Evolutionary conservation across 306 rosid species (phyloP), one percentile per base, ranked within the genome.

Genomic region (Glycyrrhiza uralensis): DNA sequence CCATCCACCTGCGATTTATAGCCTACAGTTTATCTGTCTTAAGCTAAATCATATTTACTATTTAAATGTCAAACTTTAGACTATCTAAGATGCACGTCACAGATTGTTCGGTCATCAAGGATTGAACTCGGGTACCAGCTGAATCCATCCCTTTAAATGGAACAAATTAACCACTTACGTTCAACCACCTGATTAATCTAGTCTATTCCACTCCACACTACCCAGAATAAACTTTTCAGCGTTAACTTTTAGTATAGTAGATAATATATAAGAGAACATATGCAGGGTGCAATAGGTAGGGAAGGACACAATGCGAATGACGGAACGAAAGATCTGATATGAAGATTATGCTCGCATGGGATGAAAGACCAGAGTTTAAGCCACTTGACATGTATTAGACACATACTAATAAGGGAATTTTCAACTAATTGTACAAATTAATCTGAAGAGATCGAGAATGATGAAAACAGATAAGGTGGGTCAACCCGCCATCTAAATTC

Each of bases 221-320:
- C n/a, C n/a, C n/a, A n/a, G 71, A 70, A 70, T 69, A 77, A 77
- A 77, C 65, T 71, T 76, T 82, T 74, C 47, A 69, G 55, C n/a
- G 47, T 54, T 69, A 41, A 64, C 26, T 66, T 66, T 24, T 50
- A 24, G 17, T 51, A 36, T 33, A 52, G 45, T n/a, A 32, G 47
- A 69, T 56, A 39, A 39, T n/a, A n/a, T n/a, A n/a, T n/a, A n/a
- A 30, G 9, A 59, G 81, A 70, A 74, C 80, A 82, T 75, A 49
- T 71, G 76, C 76, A 66, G 32, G 32, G 73, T 76, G 79, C 30
- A 57, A 15, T 30, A n/a, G n/a, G 46, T 57, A 54, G 49, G 51
- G 54, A 63, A 58, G 39, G 71, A 47, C 33, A 39, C 3, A 22
- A 70, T 47, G 46, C 47, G 79, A 79, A 83, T 83, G 74, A 74